Conservation (phyloP, 352 stramenopile species). For the Phytophthora europaea region DNA sequence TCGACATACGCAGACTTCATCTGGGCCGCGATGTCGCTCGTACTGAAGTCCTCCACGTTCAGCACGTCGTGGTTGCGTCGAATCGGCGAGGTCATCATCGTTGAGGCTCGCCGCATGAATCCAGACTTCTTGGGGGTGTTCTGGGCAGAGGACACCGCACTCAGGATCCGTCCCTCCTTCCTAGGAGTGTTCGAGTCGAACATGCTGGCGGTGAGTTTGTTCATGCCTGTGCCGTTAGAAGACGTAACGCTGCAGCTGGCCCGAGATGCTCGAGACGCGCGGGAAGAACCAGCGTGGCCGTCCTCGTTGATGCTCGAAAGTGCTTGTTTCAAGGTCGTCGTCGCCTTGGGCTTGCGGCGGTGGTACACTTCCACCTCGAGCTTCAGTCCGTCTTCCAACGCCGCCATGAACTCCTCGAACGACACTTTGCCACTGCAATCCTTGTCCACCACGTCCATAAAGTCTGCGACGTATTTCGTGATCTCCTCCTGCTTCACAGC, state of each 20-base stretch:
- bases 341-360: constrained; percentile 46
- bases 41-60: constrained; percentile 84
- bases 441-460: constrained; percentile 80
- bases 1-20: constrained; percentile 86
- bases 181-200: constrained; percentile 58
- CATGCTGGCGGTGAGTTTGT: constrained; percentile 47
- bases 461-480: constrained; percentile 74
- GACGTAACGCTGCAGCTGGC: constrained; percentile 45
- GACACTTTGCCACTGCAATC: constrained; percentile 77
- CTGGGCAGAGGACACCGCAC: constrained; percentile 41
- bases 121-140: constrained; percentile 35
- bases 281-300: constrained; percentile 13
- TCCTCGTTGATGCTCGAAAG: constrained; percentile 56
- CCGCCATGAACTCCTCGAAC: constrained; percentile 86
- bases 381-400: constrained; percentile 79
- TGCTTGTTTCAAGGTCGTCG: constrained; percentile 24
- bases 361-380: constrained; percentile 82
- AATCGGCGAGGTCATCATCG: constrained; percentile 63
- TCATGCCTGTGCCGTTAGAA: constrained; percentile 36
- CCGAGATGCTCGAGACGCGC: neutral
- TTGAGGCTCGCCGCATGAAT: constrained; percentile 40
- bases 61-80: constrained; percentile 82
- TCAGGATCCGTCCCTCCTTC: constrained; percentile 42
- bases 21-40: constrained; percentile 69
- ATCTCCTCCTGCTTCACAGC: constrained; percentile 82